phyloP scores from a whole-genome alignment of 371 early-diverging fungal species.

The Dipsacomyces acuminosporus region DNA sequence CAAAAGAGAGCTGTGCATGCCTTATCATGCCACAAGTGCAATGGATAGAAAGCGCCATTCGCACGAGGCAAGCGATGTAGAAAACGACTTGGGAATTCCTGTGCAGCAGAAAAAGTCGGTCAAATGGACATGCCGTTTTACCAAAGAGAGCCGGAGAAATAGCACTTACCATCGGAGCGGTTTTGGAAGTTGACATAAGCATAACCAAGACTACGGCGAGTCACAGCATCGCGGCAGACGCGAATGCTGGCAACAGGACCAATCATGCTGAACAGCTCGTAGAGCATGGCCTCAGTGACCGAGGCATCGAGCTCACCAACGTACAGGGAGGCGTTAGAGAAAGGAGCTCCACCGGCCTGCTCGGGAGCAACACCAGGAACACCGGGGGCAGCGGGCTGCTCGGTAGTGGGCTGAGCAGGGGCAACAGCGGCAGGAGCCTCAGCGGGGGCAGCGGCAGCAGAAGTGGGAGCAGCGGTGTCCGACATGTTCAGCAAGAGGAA shows the following conservation, averaged over 20 bases:
- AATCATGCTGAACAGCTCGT: slow-evolving; percentile 92
- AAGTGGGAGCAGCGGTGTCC: slow-evolving; percentile 24
- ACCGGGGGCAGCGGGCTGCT: slow-evolving; percentile 9
- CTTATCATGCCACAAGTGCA: too few relatives aligned
- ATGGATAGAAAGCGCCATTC: too few relatives aligned
- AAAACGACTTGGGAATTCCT: too few relatives aligned
- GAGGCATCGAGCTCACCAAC: slow-evolving; percentile 89
- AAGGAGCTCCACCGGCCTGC: slow-evolving; percentile 7
- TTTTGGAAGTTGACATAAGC: slow-evolving; percentile 97
- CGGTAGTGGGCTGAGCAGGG: slow-evolving; percentile 6
- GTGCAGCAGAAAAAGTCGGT: neutral
- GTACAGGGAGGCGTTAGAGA: slow-evolving; percentile 70
- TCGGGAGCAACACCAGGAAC: slow-evolving; percentile 1
- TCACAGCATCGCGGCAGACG: slow-evolving; percentile 97
- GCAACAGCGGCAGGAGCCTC: slow-evolving; percentile 11
- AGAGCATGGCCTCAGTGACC: slow-evolving; percentile 96
- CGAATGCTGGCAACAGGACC: slow-evolving; percentile 97
- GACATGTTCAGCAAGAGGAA: slow-evolving; percentile 26
- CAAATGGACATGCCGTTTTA: slow-evolving; percentile 48
- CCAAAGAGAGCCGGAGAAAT: too few relatives aligned
- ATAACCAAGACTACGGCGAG: slow-evolving; percentile 95
- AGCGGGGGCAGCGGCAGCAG: slow-evolving; percentile 5
- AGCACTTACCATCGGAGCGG: slow-evolving; percentile 58
- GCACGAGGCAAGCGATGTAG: too few relatives aligned
- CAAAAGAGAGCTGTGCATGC: too few relatives aligned